These are phyloP conservation scores for Thraustochytrium striatum DNA, from an alignment of 352 stramenopile species.

Conservation along the genomic window DNA sequence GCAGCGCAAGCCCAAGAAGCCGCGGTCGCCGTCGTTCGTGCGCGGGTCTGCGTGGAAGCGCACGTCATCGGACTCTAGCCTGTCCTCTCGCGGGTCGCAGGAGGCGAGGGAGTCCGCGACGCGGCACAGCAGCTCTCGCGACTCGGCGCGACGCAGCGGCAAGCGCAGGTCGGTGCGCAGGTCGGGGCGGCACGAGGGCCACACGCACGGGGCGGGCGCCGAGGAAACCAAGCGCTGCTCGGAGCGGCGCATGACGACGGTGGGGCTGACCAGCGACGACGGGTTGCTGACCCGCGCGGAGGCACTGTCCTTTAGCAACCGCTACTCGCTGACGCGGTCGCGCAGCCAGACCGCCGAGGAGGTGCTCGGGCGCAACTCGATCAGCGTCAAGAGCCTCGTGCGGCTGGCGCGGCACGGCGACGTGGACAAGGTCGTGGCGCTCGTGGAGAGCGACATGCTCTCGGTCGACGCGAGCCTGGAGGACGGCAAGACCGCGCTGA, in stretches of 20 bases:
- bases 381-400: not conserved
- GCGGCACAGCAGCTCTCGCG: too few relatives aligned
- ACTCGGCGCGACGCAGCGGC: too few relatives aligned
- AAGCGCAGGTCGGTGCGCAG: too few relatives aligned
- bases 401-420: not conserved
- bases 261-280: not conserved
- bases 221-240: too few relatives aligned
- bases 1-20: too few relatives aligned
- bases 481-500: conserved; percentile 37
- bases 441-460: not conserved
- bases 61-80: too few relatives aligned
- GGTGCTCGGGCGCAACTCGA: not conserved
- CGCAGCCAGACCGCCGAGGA: not conserved
- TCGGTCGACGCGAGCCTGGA: not conserved
- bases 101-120: too few relatives aligned
- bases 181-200: too few relatives aligned
- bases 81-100: too few relatives aligned
- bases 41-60: too few relatives aligned
- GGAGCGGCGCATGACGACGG: not conserved
- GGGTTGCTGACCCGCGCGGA: not conserved
- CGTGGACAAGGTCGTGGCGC: not conserved
- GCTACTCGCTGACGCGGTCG: not conserved
- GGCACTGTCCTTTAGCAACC: not conserved
- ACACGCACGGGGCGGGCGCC: too few relatives aligned
- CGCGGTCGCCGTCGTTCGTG: too few relatives aligned